A percentile compares a stretch with the other conserved stretches of the same genome.
These are phyloP conservation scores for Blastocystis hominis DNA, from an alignment of 352 stramenopile genomes.

Conservation along the genomic window DNA sequence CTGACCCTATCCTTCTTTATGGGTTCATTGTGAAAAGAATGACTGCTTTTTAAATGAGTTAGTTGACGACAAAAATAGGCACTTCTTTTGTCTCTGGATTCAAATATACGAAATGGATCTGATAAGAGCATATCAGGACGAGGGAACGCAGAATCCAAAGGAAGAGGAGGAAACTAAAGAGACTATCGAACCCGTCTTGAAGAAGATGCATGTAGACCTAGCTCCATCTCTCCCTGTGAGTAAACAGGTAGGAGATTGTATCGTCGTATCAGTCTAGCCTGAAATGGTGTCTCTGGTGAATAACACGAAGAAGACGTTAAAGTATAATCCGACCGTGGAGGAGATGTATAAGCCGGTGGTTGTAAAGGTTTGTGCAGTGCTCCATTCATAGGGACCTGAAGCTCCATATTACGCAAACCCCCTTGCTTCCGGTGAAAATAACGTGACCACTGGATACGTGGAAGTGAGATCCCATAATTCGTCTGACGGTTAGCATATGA, in stretches of 20 bases:
- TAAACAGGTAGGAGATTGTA: background rate
- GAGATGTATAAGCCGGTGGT: conserved; percentile 6
- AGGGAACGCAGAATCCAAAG: background rate
- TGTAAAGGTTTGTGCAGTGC: background rate
- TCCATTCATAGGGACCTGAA: conserved; percentile 32
- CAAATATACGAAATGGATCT: conserved; percentile 38
- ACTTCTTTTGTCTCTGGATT: background rate
- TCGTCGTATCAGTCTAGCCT: background rate
- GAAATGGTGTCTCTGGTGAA: background rate
- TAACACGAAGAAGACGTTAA: conserved; percentile 13
- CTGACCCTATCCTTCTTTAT: too few species aligned
- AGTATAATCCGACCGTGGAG: conserved; percentile 44
- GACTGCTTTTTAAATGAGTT: too few species aligned
- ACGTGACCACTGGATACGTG: conserved; percentile 48
- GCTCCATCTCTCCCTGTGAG: conserved; percentile 4
- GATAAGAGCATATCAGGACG: conserved; percentile 52
- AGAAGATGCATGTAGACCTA: conserved; percentile 42
- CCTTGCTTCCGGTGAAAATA: conserved; percentile 11
- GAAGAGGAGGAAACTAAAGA: background rate
- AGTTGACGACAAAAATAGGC: background rate
- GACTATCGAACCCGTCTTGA: background rate
- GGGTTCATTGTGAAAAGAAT: too few species aligned
- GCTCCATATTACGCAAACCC: conserved; percentile 41
- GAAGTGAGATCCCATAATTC: background rate
- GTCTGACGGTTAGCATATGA: background rate